phyloP scores from a whole-genome alignment of 2,329 filamentous ascomycete genomes.

The Pestalotiopsis sp. region DNA sequence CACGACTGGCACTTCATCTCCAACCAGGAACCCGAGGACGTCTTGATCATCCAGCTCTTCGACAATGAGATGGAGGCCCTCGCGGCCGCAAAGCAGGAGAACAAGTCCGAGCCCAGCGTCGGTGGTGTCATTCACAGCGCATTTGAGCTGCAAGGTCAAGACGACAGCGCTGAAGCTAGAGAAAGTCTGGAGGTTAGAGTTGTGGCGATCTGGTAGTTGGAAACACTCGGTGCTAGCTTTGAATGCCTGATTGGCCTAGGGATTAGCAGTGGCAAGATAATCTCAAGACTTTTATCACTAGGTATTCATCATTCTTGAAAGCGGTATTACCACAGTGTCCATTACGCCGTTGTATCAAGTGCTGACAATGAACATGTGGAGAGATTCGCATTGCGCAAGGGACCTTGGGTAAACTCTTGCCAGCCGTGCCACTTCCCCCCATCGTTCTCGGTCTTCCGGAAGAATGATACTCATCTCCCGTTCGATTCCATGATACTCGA shows the following conservation, averaged over 20 bases:
- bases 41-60: conserved; percentile 23
- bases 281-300: not conserved
- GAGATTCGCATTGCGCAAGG: not conserved
- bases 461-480: not conserved
- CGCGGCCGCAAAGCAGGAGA: not conserved
- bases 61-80: conserved; percentile 19
- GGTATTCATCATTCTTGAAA: not conserved
- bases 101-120: not conserved
- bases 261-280: not conserved
- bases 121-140: not conserved
- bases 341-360: not conserved
- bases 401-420: not conserved
- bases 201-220: not conserved
- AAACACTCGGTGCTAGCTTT: not conserved
- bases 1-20: conserved; percentile 23
- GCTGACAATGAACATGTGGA: not conserved
- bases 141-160: not conserved
- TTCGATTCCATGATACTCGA: not conserved
- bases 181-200: not conserved
- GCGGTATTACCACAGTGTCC: not conserved
- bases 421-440: not conserved
- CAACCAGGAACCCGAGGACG: conserved; percentile 22
- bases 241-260: not conserved
- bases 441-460: not conserved
- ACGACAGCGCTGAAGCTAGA: not conserved